Evolutionary conservation across 768 basidiomycete species (phyloP).

Genomic region (Mycena crocata): DNA sequence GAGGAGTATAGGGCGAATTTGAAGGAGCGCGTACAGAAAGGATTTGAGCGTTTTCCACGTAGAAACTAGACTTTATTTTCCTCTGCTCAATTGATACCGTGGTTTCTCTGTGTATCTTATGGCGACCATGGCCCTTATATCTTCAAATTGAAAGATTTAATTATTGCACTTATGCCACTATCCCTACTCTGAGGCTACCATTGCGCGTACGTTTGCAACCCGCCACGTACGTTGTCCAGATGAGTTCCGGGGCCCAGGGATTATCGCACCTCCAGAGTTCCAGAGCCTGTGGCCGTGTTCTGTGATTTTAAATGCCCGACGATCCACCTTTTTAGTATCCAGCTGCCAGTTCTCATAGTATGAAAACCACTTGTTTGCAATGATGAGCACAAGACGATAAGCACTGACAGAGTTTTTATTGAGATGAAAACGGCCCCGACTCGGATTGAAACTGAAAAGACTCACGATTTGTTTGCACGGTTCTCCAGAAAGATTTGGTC

Average conservation of each 20-base stretch:
- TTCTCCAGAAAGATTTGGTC: constrained; percentile 33
- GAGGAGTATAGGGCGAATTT: neutral
- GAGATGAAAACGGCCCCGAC: neutral
- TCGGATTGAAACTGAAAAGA: neutral
- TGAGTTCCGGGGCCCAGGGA: neutral
- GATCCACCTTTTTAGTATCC: constrained; percentile 3
- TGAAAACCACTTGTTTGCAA: constrained; percentile 25
- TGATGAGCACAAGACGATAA: constrained; percentile 22
- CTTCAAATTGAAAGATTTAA: no score
- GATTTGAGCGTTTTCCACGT: constrained; percentile 7
- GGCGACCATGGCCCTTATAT: no score
- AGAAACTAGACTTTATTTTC: no score
- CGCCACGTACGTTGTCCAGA: constrained; percentile 2
- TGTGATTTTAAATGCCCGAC: constrained; percentile 10
- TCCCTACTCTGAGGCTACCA: neutral
- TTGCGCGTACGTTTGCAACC: neutral
- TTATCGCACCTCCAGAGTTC: constrained; percentile 2
- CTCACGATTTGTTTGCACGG: constrained; percentile 24
- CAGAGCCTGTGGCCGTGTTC: constrained; percentile 14
- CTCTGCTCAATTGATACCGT: no score
- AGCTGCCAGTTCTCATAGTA: constrained; percentile 25
- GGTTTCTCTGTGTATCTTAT: no score
- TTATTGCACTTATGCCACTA: neutral
- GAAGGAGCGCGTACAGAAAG: constrained; percentile 34
- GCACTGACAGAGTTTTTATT: neutral